Percentiles rank a stretch among this genome's conserved stretches.
These are phyloP conservation scores for Xylaria acuta DNA, from an alignment of 495 filamentous ascomycete genomes.

Conservation along the genomic window DNA sequence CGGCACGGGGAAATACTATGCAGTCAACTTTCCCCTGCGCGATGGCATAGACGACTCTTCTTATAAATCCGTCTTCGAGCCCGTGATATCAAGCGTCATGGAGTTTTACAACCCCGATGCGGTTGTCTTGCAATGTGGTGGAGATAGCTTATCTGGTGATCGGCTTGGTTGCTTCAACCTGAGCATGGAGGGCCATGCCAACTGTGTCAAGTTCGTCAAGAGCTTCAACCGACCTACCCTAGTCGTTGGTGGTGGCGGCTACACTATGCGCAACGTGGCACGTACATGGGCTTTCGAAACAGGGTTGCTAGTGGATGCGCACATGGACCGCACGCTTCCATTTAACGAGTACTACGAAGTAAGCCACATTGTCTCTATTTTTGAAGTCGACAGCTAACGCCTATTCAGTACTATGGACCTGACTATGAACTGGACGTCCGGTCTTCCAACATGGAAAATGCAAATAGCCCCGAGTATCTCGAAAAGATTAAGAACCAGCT, in stretches of 20 bases:
- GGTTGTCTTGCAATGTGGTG: constrained; percentile 95
- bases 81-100: constrained; percentile 92
- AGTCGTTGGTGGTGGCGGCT: constrained; percentile 93
- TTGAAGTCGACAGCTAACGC: constrained; percentile 39
- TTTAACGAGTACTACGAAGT: constrained; percentile 99
- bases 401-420: constrained; percentile 84
- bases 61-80: constrained; percentile 96
- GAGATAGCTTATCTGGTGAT: constrained; percentile 93
- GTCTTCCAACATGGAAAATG: constrained; percentile 98
- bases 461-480: constrained; percentile 91
- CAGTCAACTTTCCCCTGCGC: constrained; percentile 94
- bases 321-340: constrained; percentile 81
- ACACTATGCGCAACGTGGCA: constrained; percentile 98
- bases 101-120: constrained; percentile 93
- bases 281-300: constrained; percentile 98
- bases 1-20: constrained; percentile 88
- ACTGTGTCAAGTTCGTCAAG: constrained; percentile 95
- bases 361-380: constrained; percentile 34
- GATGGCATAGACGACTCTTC: constrained; percentile 93
- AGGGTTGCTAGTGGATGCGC: constrained; percentile 82
- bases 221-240: constrained; percentile 89
- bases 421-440: constrained; percentile 96
- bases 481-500: constrained; percentile 94
- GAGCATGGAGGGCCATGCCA: constrained; percentile 96
- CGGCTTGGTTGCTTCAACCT: constrained; percentile 97